Evolutionary conservation across 2,329 filamentous ascomycete species (phyloP), one percentile per base, ranked within the genome.

Genomic region (Zasmidium citrigriseum): DNA sequence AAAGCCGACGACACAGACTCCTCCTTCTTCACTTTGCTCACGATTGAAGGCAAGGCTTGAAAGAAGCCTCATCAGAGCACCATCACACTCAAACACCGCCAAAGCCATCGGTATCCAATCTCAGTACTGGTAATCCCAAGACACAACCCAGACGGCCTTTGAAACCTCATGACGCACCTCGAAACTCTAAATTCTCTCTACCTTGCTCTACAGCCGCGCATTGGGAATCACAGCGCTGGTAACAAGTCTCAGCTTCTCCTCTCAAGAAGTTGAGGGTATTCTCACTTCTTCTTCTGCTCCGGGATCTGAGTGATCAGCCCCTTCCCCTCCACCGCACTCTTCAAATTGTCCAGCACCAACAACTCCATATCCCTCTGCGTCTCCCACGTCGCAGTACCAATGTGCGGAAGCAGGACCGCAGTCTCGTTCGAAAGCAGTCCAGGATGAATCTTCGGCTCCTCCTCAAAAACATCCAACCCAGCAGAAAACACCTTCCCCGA

Each of bases 311-410:
- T 87, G 57, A 86, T 72, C 69, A 88, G 71, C 59, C 78, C 78
- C 3, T 82, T 83, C 58, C 81, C 78, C 66, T 85, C 79, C 41
- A 87, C 77, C 4, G 81, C 84, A 27, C 74, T 78, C 67, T 80
- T 80, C 69, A 88, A 62, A 63, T 86, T 86, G 27, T 83, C 77
- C 68, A 86, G 60, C 18, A 86, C 83, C 62, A 86, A 68, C 53
- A 85, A 67, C 69, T 86, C 84, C 84, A 86, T 86, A 55, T 85
- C 82, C 63, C 79, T 81, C 73, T 86, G 83, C 21, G 83, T 86
- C 71, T 86, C 84, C 67, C 78, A 82, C 11, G 83, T 86, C 59
- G 75, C 79, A 1, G 84, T 87, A 20, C 84, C 84, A 62, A 87
- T 81, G 65, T 87, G 84, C 41, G 84, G 84, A 61, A 86, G 68